Evolutionary conservation across 345 rosid species (phyloP).

Genomic region (Triadica sebifera): DNA sequence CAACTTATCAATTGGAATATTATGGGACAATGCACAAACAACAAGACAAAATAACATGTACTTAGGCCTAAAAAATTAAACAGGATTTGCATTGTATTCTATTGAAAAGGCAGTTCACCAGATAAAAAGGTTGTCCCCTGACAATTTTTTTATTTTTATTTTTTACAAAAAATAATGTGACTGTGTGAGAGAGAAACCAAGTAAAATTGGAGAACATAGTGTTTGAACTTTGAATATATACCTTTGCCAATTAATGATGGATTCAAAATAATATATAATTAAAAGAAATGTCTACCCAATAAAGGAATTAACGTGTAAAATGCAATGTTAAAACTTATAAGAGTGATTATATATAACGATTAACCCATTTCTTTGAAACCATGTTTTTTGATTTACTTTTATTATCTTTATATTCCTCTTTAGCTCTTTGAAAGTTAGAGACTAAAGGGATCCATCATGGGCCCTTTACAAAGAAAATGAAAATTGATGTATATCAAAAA

Average conservation of each 20-base stretch:
- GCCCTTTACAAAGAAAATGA: slow-evolving; percentile 9
- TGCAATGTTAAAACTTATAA: background rate
- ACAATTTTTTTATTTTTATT: slow-evolving; percentile 11
- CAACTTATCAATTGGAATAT: slow-evolving; percentile 21
- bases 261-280: background rate
- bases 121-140: slow-evolving; percentile 27
- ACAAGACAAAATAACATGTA: slow-evolving; percentile 42
- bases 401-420: background rate
- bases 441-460: slow-evolving; percentile 13
- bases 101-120: slow-evolving; percentile 40
- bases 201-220: background rate
- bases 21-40: slow-evolving; percentile 45
- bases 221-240: slow-evolving; percentile 2
- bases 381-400: background rate
- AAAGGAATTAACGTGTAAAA: background rate
- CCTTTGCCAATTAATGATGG: background rate
- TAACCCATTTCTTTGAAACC: background rate
- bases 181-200: background rate
- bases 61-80: slow-evolving; percentile 11
- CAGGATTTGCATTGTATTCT: slow-evolving; percentile 44
- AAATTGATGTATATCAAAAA: background rate
- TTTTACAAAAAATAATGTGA: slow-evolving; percentile 22
- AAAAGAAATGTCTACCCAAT: background rate
- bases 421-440: slow-evolving; percentile 15
- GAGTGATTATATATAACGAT: background rate